These are phyloP conservation scores for Tricholoma bakamatsutake DNA, from an alignment of 768 basidiomycete species.

Conservation along the genomic window DNA sequence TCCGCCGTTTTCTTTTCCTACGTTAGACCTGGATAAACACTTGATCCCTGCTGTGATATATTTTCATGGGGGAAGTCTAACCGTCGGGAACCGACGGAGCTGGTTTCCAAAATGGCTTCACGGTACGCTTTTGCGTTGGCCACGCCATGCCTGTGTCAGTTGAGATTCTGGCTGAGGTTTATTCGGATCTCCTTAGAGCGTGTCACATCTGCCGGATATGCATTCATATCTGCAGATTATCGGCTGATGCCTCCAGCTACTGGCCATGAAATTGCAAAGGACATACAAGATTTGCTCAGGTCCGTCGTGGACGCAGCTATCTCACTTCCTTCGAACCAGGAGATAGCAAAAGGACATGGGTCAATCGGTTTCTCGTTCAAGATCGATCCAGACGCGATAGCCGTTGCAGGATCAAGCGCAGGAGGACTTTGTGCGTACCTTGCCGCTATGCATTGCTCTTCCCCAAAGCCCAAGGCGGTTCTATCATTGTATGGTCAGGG, in stretches of 20 bases:
- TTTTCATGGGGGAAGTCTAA: slow-evolving; percentile 53
- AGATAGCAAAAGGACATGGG: not conserved
- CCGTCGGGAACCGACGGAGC: slow-evolving; percentile 49
- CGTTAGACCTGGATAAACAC: not conserved
- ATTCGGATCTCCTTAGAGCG: slow-evolving; percentile 34
- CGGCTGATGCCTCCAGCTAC: slow-evolving; percentile 49
- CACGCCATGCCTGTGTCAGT: not conserved
- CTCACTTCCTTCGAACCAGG: slow-evolving; percentile 12
- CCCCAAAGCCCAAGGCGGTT: slow-evolving; percentile 48
- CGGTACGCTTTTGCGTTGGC: slow-evolving; percentile 28
- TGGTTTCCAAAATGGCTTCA: slow-evolving; percentile 68
- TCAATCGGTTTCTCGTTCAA: slow-evolving; percentile 16
- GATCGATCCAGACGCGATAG: slow-evolving; percentile 40
- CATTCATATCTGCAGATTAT: slow-evolving; percentile 62
- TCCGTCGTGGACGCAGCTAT: slow-evolving; percentile 32
- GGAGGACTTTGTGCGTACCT: slow-evolving; percentile 63
- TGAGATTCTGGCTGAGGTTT: not conserved
- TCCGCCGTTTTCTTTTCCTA: slow-evolving; percentile 8
- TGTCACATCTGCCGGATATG: slow-evolving; percentile 38
- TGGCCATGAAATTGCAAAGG: slow-evolving; percentile 51
- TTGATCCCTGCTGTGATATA: slow-evolving; percentile 34
- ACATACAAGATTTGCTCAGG: slow-evolving; percentile 49
- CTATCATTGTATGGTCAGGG: slow-evolving; percentile 60
- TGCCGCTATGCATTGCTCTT: slow-evolving; percentile 42
- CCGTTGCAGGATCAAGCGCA: slow-evolving; percentile 52